Evolutionary conservation across 2,329 filamentous ascomycete species (phyloP).

Genomic region (Fusarium begoniae): DNA sequence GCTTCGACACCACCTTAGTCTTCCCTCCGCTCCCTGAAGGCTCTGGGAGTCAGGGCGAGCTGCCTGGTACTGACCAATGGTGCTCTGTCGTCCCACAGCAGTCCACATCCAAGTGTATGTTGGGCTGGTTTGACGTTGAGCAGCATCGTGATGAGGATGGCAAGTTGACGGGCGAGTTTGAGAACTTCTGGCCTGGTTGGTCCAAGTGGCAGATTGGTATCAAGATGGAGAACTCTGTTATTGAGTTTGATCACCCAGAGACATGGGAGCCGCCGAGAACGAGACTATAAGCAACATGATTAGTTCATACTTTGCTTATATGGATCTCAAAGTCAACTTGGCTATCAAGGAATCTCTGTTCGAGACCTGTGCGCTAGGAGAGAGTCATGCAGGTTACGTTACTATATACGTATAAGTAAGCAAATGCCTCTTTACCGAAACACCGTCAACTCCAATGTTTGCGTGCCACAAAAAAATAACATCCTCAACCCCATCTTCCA

Average conservation of each 20-base stretch:
- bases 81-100: conserved; percentile 48
- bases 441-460: conserved; percentile 39
- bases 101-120: conserved; percentile 43
- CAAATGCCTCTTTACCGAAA: conserved; percentile 34
- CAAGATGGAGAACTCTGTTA: conserved; percentile 49
- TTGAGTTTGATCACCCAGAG: conserved; percentile 45
- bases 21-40: conserved; percentile 59
- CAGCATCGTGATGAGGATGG: conserved; percentile 47
- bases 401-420: conserved; percentile 10
- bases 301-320: neutral
- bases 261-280: conserved; percentile 43
- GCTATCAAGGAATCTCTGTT: conserved; percentile 31
- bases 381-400: conserved; percentile 28
- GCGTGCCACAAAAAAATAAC: conserved; percentile 8
- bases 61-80: conserved; percentile 59
- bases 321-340: neutral
- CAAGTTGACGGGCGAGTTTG: conserved; percentile 32
- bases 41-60: conserved; percentile 50
- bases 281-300: conserved; percentile 19
- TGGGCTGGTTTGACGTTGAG: conserved; percentile 59
- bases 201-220: conserved; percentile 55
- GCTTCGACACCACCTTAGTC: conserved; percentile 55
- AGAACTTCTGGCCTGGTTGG: conserved; percentile 60
- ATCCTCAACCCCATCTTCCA: conserved; percentile 5
- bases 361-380: conserved; percentile 1